These are phyloP conservation scores for Trichophyton rubrum DNA, from an alignment of 2,329 filamentous ascomycete genomes.

Conservation along the genomic window DNA sequence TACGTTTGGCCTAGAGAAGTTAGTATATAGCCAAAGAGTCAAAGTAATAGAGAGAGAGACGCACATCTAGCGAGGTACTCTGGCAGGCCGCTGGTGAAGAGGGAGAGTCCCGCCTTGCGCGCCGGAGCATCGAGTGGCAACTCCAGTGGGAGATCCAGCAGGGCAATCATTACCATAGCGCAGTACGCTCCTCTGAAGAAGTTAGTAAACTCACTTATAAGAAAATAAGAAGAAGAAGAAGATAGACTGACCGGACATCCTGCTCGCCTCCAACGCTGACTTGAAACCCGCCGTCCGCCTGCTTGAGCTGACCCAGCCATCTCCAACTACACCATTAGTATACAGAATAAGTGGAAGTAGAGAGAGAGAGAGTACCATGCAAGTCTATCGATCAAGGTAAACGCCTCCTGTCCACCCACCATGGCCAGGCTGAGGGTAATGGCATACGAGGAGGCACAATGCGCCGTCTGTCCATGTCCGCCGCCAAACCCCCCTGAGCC, in stretches of 20 bases:
- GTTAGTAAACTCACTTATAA: background rate
- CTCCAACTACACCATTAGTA: constrained; percentile 47
- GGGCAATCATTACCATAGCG: constrained; percentile 67
- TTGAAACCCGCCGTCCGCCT: constrained; percentile 76
- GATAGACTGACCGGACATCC: constrained; percentile 60
- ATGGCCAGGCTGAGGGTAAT: constrained; percentile 64
- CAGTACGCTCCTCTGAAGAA: constrained; percentile 62
- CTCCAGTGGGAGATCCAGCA: constrained; percentile 71
- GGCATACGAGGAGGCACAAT: constrained; percentile 83
- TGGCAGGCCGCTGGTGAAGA: constrained; percentile 59
- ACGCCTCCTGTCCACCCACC: constrained; percentile 61
- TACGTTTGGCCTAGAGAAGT: constrained; percentile 62
- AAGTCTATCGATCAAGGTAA: constrained; percentile 65
- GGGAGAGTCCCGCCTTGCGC: constrained; percentile 47
- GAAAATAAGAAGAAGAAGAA: background rate
- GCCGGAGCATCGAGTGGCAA: constrained; percentile 62
- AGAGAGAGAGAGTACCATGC: constrained; percentile 43
- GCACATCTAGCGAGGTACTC: constrained; percentile 71
- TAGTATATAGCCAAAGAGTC: background rate
- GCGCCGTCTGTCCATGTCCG: constrained; percentile 79
- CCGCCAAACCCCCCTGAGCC: constrained; percentile 75
- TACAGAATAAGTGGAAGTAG: background rate
- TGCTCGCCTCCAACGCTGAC: constrained; percentile 79
- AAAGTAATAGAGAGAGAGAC: constrained; percentile 23
- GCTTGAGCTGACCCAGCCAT: constrained; percentile 79